Base-by-base conservation (phyloP, 306 rosid genomes). In the Glycine soja region DNA sequence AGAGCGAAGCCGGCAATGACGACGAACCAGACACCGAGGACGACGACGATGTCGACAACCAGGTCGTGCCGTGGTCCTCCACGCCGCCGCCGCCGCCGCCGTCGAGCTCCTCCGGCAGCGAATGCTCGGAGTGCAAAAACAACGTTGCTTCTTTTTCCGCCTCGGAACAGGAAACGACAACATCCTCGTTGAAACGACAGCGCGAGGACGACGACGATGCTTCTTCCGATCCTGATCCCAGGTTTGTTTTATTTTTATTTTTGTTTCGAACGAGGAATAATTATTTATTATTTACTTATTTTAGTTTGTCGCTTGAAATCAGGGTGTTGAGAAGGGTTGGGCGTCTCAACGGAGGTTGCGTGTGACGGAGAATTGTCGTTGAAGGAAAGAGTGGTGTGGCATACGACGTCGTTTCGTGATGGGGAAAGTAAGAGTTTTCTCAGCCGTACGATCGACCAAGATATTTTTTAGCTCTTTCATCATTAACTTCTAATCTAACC, bases 71-170 rank as follows among this genome's bases (percentile, higher is more conserved):
- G 53, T 84, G 75, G 86, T 76, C 86, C 30, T 24, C 83, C 30
- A 58, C 85, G 46, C 38, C 83, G 2, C 65, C 83, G 2, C 88
- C 89, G 10, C 90, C 95, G 1, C 89, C 89, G 13, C 8, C 91
- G 1, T 68, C 85, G 57, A 86, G 89, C 70, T 86, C 90, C 14
- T 84, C 94, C 9, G 81, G 88, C 72, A 84, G 90, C 73, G 95
- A 87, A 18, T 46, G 43, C 3, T 48, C 58, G 10, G 76, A 83
- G 9, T 75, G 72, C 51, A 72, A 7, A 72, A 70, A 73, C 51
- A 18, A 64, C 52, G 69, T 70, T 19, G 67, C 16, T 4, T 10
- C 40, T 8, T 82, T 46, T 1, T 12, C 42, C 30, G 72, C 16
- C 12, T 70, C 58, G 11, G 68, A 58, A 4, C 18, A 70, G 3